A percentile compares a stretch with the other conserved stretches of the same genome.
Evolutionary conservation across 768 basidiomycete species (phyloP).

Genomic region (Suillus variegatus): DNA sequence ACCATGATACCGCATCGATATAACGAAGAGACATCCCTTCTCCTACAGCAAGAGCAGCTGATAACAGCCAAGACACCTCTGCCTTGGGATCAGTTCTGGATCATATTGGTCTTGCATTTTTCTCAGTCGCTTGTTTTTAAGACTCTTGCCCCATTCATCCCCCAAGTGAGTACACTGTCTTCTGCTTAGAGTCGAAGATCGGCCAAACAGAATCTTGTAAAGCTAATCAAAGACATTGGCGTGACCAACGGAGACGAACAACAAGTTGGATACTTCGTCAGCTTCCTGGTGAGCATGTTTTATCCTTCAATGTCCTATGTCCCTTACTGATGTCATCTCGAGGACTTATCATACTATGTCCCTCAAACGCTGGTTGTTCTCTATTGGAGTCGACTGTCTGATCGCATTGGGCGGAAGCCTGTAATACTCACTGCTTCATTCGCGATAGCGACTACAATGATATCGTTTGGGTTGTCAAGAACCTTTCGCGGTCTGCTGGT

Average conservation of each 20-base stretch:
- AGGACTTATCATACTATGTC: constrained; percentile 78
- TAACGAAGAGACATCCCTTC: background rate
- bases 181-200: background rate
- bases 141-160: background rate
- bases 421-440: constrained; percentile 64
- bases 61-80: background rate
- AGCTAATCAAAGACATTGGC: background rate
- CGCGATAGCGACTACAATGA: constrained; percentile 69
- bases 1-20: background rate
- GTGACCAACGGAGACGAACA: background rate
- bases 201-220: background rate
- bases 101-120: background rate
- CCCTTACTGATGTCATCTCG: background rate
- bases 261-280: background rate
- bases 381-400: constrained; percentile 73
- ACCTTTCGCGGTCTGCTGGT: constrained; percentile 62
- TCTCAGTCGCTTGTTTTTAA: background rate
- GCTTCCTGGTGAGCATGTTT: background rate
- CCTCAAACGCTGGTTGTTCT: constrained; percentile 70
- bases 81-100: background rate
- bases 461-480: constrained; percentile 65
- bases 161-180: background rate
- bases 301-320: background rate
- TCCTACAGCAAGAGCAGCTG: background rate
- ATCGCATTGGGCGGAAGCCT: constrained; percentile 70